Base-by-base conservation (phyloP, 1,284 basidiomycete genomes). In the Golubevia sp. region DNA sequence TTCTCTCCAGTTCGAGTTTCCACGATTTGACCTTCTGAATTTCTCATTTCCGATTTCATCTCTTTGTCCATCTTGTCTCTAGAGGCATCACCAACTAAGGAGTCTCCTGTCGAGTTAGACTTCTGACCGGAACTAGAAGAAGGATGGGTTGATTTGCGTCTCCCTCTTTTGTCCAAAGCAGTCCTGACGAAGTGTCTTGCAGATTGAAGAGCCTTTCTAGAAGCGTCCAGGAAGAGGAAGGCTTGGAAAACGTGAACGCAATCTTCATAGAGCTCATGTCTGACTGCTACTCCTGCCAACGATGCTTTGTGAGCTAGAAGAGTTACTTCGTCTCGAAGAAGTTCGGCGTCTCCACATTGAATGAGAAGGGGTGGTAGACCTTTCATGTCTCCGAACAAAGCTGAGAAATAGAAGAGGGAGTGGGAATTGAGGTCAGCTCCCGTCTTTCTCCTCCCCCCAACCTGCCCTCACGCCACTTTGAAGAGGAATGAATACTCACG, bases 271-370 rank as follows among this genome's bases (percentile, higher is more conserved):
- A 95, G 86, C 84, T 99, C 95, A 81, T 97, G 92, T 62, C 90
- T 89, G 27, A 97, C 92, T 56, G 91, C 86, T 25, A 97, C 94
- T 5, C 95, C 95, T 0, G 92, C 90, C 21, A 92, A 84, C 1
- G 90, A 89, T 13, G 95, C 95, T 83, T 99, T 99, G 86, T 97
- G 93, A 1, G 95, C 94, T 20, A 98, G 85, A n/a, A 98, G 86
- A 3, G 91, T 92, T 53, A 92, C 91, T 82, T 98, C 96, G 78
- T 98, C 96, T 27, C 94, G 87, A 25, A 99, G 86, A 0, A 97
- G 93, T 82, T 99, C 96, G 0, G 93, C 91, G 67, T 98, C 96
- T 25, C 96, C 96, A 1, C 90, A 90, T 84, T 98, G 95, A 51
- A 99, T 92, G 23, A 98, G 87, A 76, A 98, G 84, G 0, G 96